These are phyloP conservation scores for Acanthamoeba triangularis DNA, from an alignment of 208 protist species.

Conservation along the genomic window DNA sequence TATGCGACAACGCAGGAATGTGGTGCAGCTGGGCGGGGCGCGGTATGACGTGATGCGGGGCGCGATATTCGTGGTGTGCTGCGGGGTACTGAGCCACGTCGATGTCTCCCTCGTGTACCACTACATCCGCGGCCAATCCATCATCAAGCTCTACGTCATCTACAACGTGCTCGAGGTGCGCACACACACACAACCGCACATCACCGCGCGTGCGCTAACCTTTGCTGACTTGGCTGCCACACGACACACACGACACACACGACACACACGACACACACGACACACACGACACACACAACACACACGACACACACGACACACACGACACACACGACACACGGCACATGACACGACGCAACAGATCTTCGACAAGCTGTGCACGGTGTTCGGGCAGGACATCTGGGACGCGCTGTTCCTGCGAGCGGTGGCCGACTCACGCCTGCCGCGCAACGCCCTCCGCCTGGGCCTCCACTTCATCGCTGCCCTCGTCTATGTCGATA, in stretches of 20 bases:
- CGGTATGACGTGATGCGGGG: conserved; percentile 80
- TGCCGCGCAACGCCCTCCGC: neutral
- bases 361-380: conserved; percentile 94
- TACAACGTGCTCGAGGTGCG: conserved; percentile 95
- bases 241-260: neutral
- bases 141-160: conserved; percentile 97
- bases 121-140: conserved; percentile 92
- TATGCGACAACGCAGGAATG: neutral
- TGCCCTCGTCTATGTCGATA: conserved; percentile 80
- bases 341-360: conserved; percentile 45
- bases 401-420: conserved; percentile 93
- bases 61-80: conserved; percentile 81
- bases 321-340: neutral
- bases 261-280: neutral
- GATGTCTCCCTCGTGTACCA: conserved; percentile 94
- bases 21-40: conserved; percentile 7
- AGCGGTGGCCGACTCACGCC: neutral
- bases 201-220: too few relatives aligned
- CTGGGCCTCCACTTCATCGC: conserved; percentile 68
- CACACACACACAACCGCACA: neutral
- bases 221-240: neutral
- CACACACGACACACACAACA: neutral
- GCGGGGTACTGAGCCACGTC: conserved; percentile 77
- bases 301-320: neutral
- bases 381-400: conserved; percentile 95